Evolutionary conservation across 2,329 filamentous ascomycete genomes (phyloP), one percentile per base, ranked within the genome.

Genomic region (Microcyclosporella mali): DNA sequence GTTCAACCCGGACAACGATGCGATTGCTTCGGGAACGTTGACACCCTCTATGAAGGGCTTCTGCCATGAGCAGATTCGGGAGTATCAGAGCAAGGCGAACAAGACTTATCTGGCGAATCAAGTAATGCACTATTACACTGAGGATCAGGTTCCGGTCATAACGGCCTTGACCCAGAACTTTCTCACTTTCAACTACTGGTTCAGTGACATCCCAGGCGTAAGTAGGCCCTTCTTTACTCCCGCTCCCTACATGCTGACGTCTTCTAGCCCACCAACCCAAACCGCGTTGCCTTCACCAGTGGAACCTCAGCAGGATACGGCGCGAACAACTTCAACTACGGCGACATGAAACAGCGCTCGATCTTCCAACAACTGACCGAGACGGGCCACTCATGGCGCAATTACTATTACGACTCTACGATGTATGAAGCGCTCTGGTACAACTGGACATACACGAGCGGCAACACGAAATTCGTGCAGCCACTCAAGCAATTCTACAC

Each of bases 401-500:
- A 67, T 58, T 67, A 67, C 52, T 63, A 66, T 43, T 63, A 64
- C 7, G 62, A 65, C 33, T 65, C 62, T 43, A 50, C 66, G 25
- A 47, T 46, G 33, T 32, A 41, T 14, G 61, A 66, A 47, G 58
- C 58, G 6, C 64, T 47, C 40, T 61, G 65, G 56, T 66, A 66
- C 52, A 48, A 64, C 55, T 65, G 61, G 59, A 62, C 65, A 16
- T 62, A 66, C 55, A 58, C 66, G 38, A 62, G 65, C 35, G 59
- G 57, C 37, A 60, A 64, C 51, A 55, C 62, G 40, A 51, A 51
- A 10, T 54, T 67, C 3, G 59, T 57, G 0, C 48, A 51, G 16
- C 51, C 53, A 25, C 15, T 41, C 11, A 36, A 50, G 17, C 15
- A 60, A 18, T 55, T 58, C 43, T 57, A 55, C 45, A 28, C 36